phyloP scores from a whole-genome alignment of 2,329 filamentous ascomycete genomes.

The Knoxdaviesia proteae region DNA sequence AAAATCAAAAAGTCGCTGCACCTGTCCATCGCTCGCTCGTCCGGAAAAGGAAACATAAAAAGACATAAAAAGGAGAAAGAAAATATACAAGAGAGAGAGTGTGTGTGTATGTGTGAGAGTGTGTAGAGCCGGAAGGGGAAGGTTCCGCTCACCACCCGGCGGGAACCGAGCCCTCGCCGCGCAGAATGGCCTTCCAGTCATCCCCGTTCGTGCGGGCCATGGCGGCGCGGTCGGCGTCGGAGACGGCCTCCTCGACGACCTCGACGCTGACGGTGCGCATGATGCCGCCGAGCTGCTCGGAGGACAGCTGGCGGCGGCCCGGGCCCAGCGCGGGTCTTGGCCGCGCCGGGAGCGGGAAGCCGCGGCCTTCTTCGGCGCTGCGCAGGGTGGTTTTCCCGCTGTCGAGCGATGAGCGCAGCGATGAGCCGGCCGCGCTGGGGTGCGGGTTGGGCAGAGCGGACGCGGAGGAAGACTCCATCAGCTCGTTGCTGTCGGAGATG shows the following conservation, averaged over 20 bases:
- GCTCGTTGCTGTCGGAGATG: too few species aligned
- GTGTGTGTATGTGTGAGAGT: not conserved
- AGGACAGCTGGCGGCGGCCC: not conserved
- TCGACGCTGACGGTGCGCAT: conserved; percentile 4
- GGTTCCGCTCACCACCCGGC: too few species aligned
- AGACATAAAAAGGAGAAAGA: not conserved
- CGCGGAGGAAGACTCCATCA: too few species aligned
- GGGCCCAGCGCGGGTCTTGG: not conserved
- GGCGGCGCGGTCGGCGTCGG: conserved; percentile 1
- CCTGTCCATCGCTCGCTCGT: not conserved
- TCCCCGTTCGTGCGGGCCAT: not conserved
- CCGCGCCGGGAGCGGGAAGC: conserved; percentile 11
- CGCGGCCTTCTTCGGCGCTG: conserved; percentile 14
- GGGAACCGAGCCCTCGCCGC: not conserved
- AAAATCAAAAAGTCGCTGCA: not conserved
- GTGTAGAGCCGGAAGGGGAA: too few species aligned
- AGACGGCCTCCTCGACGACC: conserved; percentile 3
- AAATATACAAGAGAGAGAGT: not conserved
- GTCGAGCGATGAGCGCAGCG: conserved; percentile 6
- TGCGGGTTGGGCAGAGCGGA: too few species aligned
- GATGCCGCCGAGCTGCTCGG: conserved; percentile 1
- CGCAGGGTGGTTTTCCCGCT: conserved; percentile 17
- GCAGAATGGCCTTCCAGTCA: conserved; percentile 1
- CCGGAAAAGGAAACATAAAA: not conserved
- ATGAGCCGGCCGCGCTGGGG: too few species aligned